phyloP scores from a whole-genome alignment of 1,284 basidiomycete genomes.

The Cutaneotrichosporon cutaneum region DNA sequence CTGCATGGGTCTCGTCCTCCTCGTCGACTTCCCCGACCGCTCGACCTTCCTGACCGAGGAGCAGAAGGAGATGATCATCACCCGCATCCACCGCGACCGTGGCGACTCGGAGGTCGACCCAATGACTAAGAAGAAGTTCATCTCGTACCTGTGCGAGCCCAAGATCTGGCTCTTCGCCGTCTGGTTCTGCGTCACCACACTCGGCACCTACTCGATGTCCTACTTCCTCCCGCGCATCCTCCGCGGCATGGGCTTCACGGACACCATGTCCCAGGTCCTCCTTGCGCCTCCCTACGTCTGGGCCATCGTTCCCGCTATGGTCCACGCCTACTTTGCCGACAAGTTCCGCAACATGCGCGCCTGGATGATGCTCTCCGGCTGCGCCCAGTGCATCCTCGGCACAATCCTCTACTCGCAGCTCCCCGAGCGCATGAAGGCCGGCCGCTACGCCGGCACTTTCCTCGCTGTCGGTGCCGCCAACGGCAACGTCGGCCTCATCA shows the following conservation, averaged over 20 bases:
- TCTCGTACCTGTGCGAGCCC: conserved; percentile 46
- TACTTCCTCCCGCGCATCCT: conserved; percentile 54
- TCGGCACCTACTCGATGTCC: conserved; percentile 27
- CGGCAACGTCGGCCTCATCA: conserved; percentile 40
- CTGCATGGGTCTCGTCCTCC: conserved; percentile 33
- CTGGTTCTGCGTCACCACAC: conserved; percentile 42
- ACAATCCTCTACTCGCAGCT: conserved; percentile 19
- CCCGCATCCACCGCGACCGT: conserved; percentile 54
- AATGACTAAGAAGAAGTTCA: conserved; percentile 47
- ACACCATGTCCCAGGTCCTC: conserved; percentile 41
- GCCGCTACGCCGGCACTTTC: conserved; percentile 53
- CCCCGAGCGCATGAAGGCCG: conserved; percentile 24
- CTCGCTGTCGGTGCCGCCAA: conserved; percentile 48
- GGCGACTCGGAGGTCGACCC: conserved; percentile 53
- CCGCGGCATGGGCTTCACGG: conserved; percentile 47
- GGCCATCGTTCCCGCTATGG: conserved; percentile 47
- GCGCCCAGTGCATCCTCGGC: conserved; percentile 12
- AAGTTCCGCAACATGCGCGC: conserved; percentile 22
- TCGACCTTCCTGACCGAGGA: conserved; percentile 52
- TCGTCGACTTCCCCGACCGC: conserved; percentile 56
- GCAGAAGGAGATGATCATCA: conserved; percentile 49
- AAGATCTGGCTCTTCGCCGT: conserved; percentile 55
- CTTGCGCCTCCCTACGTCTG: conserved; percentile 52
- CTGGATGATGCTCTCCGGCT: conserved; percentile 9
- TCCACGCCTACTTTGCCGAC: conserved; percentile 48